These are phyloP conservation scores for Aspergillus phoenicis DNA, from an alignment of 2,329 filamentous ascomycete genomes.

Conservation along the genomic window DNA sequence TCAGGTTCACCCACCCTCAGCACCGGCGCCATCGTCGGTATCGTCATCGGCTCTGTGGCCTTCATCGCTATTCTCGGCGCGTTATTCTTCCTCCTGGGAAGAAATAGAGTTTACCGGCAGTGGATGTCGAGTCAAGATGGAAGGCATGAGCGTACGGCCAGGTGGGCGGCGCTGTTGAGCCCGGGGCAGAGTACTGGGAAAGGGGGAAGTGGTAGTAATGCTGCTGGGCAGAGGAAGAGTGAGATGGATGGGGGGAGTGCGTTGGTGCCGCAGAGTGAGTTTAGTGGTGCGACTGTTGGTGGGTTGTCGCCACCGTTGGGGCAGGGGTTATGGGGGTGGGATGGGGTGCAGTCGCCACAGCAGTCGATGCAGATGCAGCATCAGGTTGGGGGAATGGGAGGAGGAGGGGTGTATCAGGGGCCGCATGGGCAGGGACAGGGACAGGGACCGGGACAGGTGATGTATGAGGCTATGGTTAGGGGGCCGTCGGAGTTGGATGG, in stretches of 20 bases:
- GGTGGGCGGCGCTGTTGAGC: slow-evolving; percentile 33
- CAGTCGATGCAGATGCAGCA: neutral
- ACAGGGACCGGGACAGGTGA: neutral
- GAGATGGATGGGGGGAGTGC: neutral
- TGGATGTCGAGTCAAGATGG: slow-evolving; percentile 39
- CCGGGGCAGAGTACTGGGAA: slow-evolving; percentile 2
- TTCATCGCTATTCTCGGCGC: slow-evolving; percentile 52
- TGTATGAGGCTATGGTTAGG: neutral
- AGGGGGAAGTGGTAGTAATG: neutral
- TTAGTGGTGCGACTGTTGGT: neutral
- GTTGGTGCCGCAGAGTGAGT: neutral
- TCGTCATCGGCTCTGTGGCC: slow-evolving; percentile 56
- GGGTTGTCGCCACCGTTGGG: neutral
- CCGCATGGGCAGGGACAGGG: neutral
- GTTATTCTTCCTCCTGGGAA: slow-evolving; percentile 40
- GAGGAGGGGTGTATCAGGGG: neutral
- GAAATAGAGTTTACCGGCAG: slow-evolving; percentile 38
- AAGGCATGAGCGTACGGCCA: slow-evolving; percentile 34
- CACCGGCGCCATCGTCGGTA: slow-evolving; percentile 61
- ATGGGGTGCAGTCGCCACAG: neutral
- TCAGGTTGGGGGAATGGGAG: neutral
- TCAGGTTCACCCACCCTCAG: slow-evolving; percentile 31
- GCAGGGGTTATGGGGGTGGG: neutral
- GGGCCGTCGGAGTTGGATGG: slow-evolving; percentile 25
- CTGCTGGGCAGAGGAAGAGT: slow-evolving; percentile 19